Percentiles rank a stretch among this genome's conserved stretches.
These are phyloP conservation scores for Nymphaea thermarum DNA, from an alignment of 164 flowering plant species.

Conservation along the genomic window DNA sequence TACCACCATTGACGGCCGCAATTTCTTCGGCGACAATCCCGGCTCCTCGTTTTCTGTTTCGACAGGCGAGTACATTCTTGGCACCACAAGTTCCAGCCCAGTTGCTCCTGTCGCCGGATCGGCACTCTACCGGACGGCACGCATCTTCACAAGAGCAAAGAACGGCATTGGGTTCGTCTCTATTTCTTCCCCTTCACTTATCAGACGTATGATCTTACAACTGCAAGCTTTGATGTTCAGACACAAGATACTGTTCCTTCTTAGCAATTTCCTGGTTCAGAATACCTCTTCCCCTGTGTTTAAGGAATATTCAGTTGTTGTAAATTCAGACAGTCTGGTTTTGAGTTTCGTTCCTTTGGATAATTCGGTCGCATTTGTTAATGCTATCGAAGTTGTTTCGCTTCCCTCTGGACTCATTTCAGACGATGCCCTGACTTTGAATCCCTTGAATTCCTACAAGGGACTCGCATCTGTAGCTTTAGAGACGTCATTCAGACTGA, in stretches of 20 bases:
- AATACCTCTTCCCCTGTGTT: conserved; percentile 31
- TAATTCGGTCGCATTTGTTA: conserved; percentile 55
- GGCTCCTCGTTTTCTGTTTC: conserved; percentile 18
- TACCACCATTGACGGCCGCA: conserved; percentile 29
- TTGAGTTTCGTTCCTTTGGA: conserved; percentile 57
- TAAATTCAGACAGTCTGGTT: conserved; percentile 36
- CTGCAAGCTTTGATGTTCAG: conserved; percentile 43
- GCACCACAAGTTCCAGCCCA: conserved; percentile 19
- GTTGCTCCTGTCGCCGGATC: conserved; percentile 11
- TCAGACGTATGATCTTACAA: conserved; percentile 25
- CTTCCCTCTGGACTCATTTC: conserved; percentile 50
- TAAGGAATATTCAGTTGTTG: conserved; percentile 66
- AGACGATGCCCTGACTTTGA: conserved; percentile 40
- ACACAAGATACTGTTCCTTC: conserved; percentile 27
- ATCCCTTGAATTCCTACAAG: conserved; percentile 29
- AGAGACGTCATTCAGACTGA: conserved; percentile 65
- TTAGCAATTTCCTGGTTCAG: conserved; percentile 25
- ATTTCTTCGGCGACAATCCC: conserved; percentile 36
- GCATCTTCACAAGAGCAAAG: conserved; percentile 19
- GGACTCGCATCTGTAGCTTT: conserved; percentile 50
- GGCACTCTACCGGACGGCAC: conserved; percentile 40
- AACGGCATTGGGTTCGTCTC: conserved; percentile 64
- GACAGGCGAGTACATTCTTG: conserved; percentile 22
- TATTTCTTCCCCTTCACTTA: conserved; percentile 51
- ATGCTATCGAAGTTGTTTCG: conserved; percentile 81